Conservation (phyloP, 164 flowering plant species). For the Amborella trichopoda region DNA sequence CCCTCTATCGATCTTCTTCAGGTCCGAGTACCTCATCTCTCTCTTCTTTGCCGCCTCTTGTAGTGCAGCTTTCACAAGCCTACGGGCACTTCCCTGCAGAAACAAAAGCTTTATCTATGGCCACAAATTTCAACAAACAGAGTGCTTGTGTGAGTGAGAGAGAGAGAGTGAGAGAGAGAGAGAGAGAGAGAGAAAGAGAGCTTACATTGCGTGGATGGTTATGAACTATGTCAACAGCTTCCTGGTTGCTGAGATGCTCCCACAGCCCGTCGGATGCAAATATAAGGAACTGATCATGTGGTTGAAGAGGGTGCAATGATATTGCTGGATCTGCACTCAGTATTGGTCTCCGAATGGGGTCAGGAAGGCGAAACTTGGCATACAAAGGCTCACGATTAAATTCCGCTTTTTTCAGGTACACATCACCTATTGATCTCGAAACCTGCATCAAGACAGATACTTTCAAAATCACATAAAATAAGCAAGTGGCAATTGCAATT, state of each 20-base stretch:
- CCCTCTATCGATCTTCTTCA: slow-evolving; percentile 72
- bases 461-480: too few species aligned
- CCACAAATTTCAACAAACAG: not conserved
- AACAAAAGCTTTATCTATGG: not conserved
- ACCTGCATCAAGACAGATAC: slow-evolving; percentile 37
- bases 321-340: slow-evolving; percentile 68
- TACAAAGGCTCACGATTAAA: slow-evolving; percentile 71
- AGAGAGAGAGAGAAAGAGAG: not conserved
- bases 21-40: slow-evolving; percentile 67
- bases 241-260: slow-evolving; percentile 81
- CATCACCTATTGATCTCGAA: slow-evolving; percentile 75
- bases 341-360: slow-evolving; percentile 58
- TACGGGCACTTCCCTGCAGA: slow-evolving; percentile 67
- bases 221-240: slow-evolving; percentile 67
- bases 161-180: too few species aligned
- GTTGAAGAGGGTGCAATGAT: slow-evolving; percentile 42
- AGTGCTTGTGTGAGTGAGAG: too few species aligned
- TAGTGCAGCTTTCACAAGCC: slow-evolving; percentile 66
- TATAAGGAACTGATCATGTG: slow-evolving; percentile 64
- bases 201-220: slow-evolving; percentile 57
- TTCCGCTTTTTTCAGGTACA: slow-evolving; percentile 61
- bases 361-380: slow-evolving; percentile 56
- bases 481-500: too few species aligned
- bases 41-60: slow-evolving; percentile 88
- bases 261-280: slow-evolving; percentile 85